phyloP scores from a whole-genome alignment of 345 rosid genomes.

The Conringia planisiliqua region DNA sequence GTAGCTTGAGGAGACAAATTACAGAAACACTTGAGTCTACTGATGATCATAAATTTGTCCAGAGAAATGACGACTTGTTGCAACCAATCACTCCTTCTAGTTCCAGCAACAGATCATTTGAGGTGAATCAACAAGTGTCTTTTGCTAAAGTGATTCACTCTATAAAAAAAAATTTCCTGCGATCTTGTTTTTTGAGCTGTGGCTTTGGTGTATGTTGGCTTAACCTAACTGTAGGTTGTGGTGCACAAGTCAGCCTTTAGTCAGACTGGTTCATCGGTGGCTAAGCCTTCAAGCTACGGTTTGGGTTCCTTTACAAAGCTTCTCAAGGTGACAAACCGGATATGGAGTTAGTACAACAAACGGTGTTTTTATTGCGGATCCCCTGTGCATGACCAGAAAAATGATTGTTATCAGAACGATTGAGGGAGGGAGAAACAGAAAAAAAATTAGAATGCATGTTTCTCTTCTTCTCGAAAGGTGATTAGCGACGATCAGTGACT shows the following conservation, averaged over 20 bases:
- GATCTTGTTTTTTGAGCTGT: not conserved
- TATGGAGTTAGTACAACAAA: conserved; percentile 45
- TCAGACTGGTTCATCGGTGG: conserved; percentile 51
- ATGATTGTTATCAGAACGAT: too few relatives aligned
- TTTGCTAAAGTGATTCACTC: not conserved
- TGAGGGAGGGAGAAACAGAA: too few relatives aligned
- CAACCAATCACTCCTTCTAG: conserved; percentile 53
- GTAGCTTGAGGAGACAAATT: conserved; percentile 41
- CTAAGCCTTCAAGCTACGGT: conserved; percentile 46
- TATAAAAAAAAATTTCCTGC: not conserved
- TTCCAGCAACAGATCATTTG: conserved; percentile 46
- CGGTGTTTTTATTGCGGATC: too few relatives aligned
- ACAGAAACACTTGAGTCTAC: not conserved
- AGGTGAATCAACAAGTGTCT: conserved; percentile 39
- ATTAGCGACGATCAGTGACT: too few relatives aligned
- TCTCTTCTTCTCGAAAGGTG: too few relatives aligned
- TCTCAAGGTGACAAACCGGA: conserved; percentile 72
- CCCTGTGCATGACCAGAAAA: too few relatives aligned
- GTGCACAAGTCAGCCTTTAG: conserved; percentile 50
- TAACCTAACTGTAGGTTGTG: conserved; percentile 44
- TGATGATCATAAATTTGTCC: conserved; percentile 22
- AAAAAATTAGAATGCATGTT: too few relatives aligned
- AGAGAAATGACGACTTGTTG: conserved; percentile 27
- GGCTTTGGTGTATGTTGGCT: conserved; percentile 6
- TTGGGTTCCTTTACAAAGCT: conserved; percentile 74